These are phyloP conservation scores for Xylaria bambusicola DNA, from an alignment of 495 filamentous ascomycete genomes.

Conservation along the genomic window DNA sequence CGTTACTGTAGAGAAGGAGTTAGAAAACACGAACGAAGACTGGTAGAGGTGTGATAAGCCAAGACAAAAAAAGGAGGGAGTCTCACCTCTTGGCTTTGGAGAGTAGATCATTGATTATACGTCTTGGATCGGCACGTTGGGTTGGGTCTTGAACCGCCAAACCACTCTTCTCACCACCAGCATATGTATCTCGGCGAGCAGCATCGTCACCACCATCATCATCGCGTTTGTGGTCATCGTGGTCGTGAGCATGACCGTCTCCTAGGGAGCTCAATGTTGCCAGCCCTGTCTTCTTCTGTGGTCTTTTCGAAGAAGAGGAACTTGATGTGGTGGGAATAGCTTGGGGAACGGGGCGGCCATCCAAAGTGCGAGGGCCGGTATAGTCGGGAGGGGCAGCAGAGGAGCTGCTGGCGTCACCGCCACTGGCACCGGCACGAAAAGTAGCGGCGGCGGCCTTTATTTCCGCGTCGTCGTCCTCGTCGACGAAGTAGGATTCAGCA, in stretches of 20 bases:
- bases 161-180: constrained; percentile 95
- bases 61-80: constrained; percentile 2
- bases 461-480: constrained; percentile 69
- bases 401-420: constrained; percentile 14
- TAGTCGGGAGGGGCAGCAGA: constrained; percentile 38
- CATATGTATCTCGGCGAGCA: constrained; percentile 79
- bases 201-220: constrained; percentile 58
- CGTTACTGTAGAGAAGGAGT: constrained; percentile 48
- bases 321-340: constrained; percentile 41
- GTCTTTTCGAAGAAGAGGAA: constrained; percentile 38
- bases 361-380: constrained; percentile 57
- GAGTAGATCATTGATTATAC: constrained; percentile 75
- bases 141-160: constrained; percentile 89
- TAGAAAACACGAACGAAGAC: not conserved
- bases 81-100: constrained; percentile 75
- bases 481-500: constrained; percentile 67
- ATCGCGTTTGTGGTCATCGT: constrained; percentile 57
- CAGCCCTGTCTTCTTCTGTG: constrained; percentile 52
- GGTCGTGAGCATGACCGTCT: constrained; percentile 40
- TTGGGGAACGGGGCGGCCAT: constrained; percentile 55
- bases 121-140: constrained; percentile 59
- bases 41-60: too few relatives aligned
- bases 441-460: too few relatives aligned
- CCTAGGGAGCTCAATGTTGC: constrained; percentile 60
- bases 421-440: constrained; percentile 45